Base-by-base conservation (phyloP, 768 basidiomycete species). In the Tricholoma bakamatsutake region DNA sequence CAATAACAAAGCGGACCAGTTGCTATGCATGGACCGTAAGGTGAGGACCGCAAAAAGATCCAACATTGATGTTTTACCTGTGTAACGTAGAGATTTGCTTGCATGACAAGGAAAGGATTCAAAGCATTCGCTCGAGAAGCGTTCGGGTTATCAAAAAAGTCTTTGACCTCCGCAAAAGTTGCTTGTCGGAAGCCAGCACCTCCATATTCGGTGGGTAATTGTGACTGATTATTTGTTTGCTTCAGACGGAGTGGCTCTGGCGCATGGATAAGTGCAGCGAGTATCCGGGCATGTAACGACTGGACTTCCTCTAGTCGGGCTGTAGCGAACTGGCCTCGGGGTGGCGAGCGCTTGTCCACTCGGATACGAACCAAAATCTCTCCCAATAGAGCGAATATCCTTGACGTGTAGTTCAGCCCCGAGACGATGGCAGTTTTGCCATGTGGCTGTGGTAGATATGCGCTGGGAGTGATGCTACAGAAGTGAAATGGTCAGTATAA, bases 101-200 rank as follows among this genome's bases (percentile, higher is more conserved):
- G 93, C 82, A 93, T 89, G 31, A 96, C 92, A 31, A 94, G 76
- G 77, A 88, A 95, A 17, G 90, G 87, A 67, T 96, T 93, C 52
- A 90, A 78, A 0, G 93, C 92, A 64, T 90, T 89, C 54, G 84
- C 90, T 18, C 88, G 80, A 8, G 84, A 89, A 7, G 90, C 90
- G 59, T 92, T 88, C 11, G 93, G 93, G 63, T 95, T 90, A 60
- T 93, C 87, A 67, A 95, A 96, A 67, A 93, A 91, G 67, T 92
- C 88, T 66, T 88, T 89, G 59, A 96, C 87, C 70, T 93, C 90
- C 2, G 85, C 86, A 59, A 92, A 90, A 2, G 93, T 92, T 8
- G 85, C 85, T 69, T 90, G 87, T 31, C 85, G 76, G 75, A 90
- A 93, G 10, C 83, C 84, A 34, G 83, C 81, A 24, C 84, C 86